Evolutionary conservation across 1,284 basidiomycete species (phyloP).

Genomic region (Trichosporon asahii): DNA sequence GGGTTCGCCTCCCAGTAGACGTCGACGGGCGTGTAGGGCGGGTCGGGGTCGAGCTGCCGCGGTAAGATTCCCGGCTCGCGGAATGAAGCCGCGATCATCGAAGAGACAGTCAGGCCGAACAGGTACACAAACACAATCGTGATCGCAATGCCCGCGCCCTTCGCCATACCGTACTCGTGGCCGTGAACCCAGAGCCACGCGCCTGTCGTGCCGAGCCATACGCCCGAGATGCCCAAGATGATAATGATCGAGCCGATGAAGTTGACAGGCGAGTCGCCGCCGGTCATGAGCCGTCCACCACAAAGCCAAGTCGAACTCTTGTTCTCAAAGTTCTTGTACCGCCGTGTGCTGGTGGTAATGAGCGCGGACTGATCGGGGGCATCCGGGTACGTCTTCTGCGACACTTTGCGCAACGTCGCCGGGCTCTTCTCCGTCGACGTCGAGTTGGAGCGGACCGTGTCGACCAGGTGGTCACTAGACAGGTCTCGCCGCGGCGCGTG

Average conservation of each 20-base stretch:
- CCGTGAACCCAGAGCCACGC: slow-evolving; percentile 80
- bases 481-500: slow-evolving; percentile 14
- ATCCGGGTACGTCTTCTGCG: not conserved
- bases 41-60: slow-evolving; percentile 74
- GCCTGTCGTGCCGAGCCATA: slow-evolving; percentile 79
- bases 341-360: slow-evolving; percentile 35
- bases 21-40: slow-evolving; percentile 63
- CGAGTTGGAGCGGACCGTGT: slow-evolving; percentile 7
- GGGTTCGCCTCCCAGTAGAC: slow-evolving; percentile 65
- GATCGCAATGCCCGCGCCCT: slow-evolving; percentile 71
- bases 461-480: slow-evolving; percentile 24
- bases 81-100: slow-evolving; percentile 59
- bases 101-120: slow-evolving; percentile 38
- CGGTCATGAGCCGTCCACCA: slow-evolving; percentile 67
- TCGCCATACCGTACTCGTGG: slow-evolving; percentile 67
- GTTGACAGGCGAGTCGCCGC: slow-evolving; percentile 77
- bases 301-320: slow-evolving; percentile 66
- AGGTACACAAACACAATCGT: slow-evolving; percentile 60
- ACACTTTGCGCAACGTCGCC: not conserved
- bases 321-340: slow-evolving; percentile 64
- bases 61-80: slow-evolving; percentile 85
- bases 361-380: not conserved
- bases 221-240: slow-evolving; percentile 64
- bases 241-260: slow-evolving; percentile 65
- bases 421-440: slow-evolving; percentile 11